Evolutionary conservation across 176 grass and related monocot genomes (phyloP).

Genomic region (Alloteropsis semialata): DNA sequence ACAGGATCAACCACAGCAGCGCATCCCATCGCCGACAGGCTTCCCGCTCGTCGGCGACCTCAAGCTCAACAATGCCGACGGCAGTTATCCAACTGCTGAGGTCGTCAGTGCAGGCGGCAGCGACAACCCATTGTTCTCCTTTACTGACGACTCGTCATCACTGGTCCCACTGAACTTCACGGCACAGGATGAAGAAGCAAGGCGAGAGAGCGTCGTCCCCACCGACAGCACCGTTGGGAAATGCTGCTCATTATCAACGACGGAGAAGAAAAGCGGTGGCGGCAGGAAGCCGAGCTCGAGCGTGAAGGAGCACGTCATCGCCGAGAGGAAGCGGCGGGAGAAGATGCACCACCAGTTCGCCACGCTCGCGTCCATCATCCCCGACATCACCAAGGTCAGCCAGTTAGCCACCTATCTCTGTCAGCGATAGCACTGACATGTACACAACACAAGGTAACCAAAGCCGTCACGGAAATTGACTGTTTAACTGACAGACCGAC

Average conservation of each 20-base stretch:
- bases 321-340: constrained; percentile 31
- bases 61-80: neutral
- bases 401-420: neutral
- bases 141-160: neutral
- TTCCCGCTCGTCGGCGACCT: neutral
- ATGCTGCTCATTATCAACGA: neutral
- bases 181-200: neutral
- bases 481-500: constrained; percentile 19
- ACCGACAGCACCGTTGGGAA: neutral
- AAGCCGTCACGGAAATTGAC: neutral
- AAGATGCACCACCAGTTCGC: constrained; percentile 32
- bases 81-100: no score
- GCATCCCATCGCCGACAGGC: neutral
- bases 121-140: neutral
- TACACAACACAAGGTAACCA: neutral
- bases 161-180: neutral
- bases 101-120: neutral
- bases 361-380: constrained; percentile 29
- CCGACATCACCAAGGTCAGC: constrained; percentile 29
- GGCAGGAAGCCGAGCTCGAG: neutral
- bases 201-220: neutral
- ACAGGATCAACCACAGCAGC: neutral
- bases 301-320: constrained; percentile 5
- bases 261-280: neutral
- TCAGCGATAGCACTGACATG: neutral